phyloP scores from a whole-genome alignment of 176 grass and related monocot species.

The Hordeum vulgare region MorexV3_pseudomolecules_assembly NC_058524.1:476058212-476058711 shows the following conservation, averaged over 20 bases:
- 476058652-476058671: background rate
- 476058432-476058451: background rate
- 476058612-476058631: background rate
- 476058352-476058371: background rate
- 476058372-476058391: background rate
- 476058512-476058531: background rate
- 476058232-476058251: constrained; percentile 52
- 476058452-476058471: background rate
- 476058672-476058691: constrained; percentile 67
- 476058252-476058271: background rate
- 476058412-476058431: background rate
- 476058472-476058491: background rate
- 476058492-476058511: background rate
- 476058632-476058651: background rate
- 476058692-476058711: constrained; percentile 57
- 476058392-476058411: background rate
- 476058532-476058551: background rate
- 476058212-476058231: constrained; percentile 93
- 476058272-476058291: background rate
- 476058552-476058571: background rate
- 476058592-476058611: background rate
- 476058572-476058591: background rate
- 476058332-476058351: constrained; percentile 6
- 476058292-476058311: background rate
- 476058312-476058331: background rate